A percentile compares a stretch with the other conserved stretches of the same genome.
phyloP scores from a whole-genome alignment of 306 rosid genomes.

The Cicer arietinum region DNA sequence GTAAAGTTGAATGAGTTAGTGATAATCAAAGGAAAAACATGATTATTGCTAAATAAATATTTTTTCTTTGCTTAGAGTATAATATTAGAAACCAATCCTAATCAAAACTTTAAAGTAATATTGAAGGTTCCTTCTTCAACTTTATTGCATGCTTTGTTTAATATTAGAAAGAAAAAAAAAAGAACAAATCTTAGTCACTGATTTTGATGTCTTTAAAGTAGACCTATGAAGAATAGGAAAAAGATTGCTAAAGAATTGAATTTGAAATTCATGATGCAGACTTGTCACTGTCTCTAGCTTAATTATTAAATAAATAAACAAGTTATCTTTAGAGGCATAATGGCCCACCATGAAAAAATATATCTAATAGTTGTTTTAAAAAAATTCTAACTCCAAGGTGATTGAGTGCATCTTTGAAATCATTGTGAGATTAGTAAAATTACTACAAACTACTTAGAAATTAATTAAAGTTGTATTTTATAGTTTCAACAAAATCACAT shows the following conservation, averaged over 20 bases:
- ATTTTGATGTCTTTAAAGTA: conserved; percentile 40
- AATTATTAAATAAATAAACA: conserved; percentile 31
- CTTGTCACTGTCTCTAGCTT: conserved; percentile 41
- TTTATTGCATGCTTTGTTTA: conserved; percentile 41
- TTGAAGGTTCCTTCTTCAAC: conserved; percentile 42
- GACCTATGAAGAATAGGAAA: conserved; percentile 34
- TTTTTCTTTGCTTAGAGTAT: conserved; percentile 49
- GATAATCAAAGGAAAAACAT: conserved; percentile 13
- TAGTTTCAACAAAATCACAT: no score
- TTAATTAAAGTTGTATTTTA: no score
- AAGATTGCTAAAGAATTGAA: conserved; percentile 37
- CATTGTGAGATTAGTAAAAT: no score
- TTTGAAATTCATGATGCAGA: conserved; percentile 38
- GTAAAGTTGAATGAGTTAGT: conserved; percentile 37
- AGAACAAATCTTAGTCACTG: conserved; percentile 31
- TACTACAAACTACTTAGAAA: no score
- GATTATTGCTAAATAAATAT: conserved; percentile 37
- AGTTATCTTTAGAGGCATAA: conserved; percentile 33
- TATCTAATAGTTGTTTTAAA: background rate
- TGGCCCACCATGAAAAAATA: conserved; percentile 45
- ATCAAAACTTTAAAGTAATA: conserved; percentile 41
- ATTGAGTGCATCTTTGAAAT: no score
- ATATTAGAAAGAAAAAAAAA: conserved; percentile 17
- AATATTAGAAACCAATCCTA: conserved; percentile 29
- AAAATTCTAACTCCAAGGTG: background rate